Evolutionary conservation across 2,329 filamentous ascomycete species (phyloP).

Genomic region (Cladosporium sp.): DNA sequence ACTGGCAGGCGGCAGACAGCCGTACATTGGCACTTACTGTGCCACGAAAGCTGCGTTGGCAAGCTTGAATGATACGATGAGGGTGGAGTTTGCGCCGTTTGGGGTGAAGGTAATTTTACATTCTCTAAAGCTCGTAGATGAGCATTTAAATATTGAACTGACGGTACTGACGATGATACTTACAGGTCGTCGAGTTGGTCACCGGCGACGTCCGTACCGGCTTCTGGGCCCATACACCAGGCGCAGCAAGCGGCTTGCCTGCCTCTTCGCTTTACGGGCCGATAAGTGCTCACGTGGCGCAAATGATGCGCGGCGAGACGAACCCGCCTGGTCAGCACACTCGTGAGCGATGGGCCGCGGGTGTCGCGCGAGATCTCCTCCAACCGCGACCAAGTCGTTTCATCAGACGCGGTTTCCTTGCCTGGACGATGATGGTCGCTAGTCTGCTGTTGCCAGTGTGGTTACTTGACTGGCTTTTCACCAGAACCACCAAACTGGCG

Average conservation of each 20-base stretch:
- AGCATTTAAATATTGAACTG: background rate
- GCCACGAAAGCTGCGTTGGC: conserved; percentile 33
- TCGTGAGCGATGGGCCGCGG: conserved; percentile 24
- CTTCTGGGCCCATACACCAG: conserved; percentile 12
- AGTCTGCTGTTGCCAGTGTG: conserved; percentile 8
- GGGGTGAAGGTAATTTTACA: conserved; percentile 25
- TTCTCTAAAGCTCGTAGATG: background rate
- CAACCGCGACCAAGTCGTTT: conserved; percentile 17
- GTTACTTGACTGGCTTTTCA: conserved; percentile 5
- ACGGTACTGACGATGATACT: background rate
- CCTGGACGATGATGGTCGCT: background rate
- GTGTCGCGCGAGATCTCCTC: conserved; percentile 22
- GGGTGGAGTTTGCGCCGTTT: conserved; percentile 34
- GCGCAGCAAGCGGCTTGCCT: conserved; percentile 24
- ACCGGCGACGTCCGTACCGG: conserved; percentile 26
- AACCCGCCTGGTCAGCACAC: conserved; percentile 17
- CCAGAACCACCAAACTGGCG: conserved; percentile 1
- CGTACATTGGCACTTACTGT: conserved; percentile 37
- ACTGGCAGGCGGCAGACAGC: conserved; percentile 23
- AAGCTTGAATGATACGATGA: conserved; percentile 27
- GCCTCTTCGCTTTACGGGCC: conserved; percentile 28
- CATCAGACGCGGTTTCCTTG: conserved; percentile 20
- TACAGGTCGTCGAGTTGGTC: conserved; percentile 23
- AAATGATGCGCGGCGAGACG: conserved; percentile 15
- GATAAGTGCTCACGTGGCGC: conserved; percentile 20